A percentile compares a stretch with the other conserved stretches of the same genome.
phyloP scores from a whole-genome alignment of 108 stramenopile genomes.

The Chaetoceros muelleri region DNA sequence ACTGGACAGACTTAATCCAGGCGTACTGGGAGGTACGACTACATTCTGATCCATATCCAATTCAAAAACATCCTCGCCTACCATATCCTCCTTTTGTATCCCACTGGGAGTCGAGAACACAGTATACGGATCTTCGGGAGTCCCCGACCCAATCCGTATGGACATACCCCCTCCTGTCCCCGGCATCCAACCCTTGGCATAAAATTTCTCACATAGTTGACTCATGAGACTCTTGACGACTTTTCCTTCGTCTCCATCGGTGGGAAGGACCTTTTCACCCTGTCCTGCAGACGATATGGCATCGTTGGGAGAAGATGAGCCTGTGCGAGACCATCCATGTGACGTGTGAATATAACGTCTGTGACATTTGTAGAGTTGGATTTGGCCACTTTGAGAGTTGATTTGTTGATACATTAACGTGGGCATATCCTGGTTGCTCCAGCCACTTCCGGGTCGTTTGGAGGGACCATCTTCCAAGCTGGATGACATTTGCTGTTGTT shows the following conservation, averaged over 20 bases:
- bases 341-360: conserved; percentile 70
- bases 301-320: conserved; percentile 26
- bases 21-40: conserved; percentile 49
- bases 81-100: conserved; percentile 94
- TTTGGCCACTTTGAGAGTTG: conserved; percentile 53
- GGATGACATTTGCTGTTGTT: too few species aligned
- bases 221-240: conserved; percentile 54
- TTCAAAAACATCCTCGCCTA: conserved; percentile 89
- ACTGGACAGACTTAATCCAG: conserved; percentile 64
- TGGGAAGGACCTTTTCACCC: conserved; percentile 15
- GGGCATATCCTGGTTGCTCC: conserved; percentile 62
- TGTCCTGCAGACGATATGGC: conserved; percentile 17
- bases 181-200: conserved; percentile 83
- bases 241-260: conserved; percentile 28
- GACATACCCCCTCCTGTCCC: conserved; percentile 89
- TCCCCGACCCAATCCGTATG: conserved; percentile 72
- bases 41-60: conserved; percentile 49
- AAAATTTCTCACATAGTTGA: conserved; percentile 82
- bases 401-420: conserved; percentile 35
- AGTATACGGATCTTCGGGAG: conserved; percentile 48
- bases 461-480: too few species aligned
- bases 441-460: conserved; percentile 46
- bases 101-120: conserved; percentile 93
- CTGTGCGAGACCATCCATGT: conserved; percentile 63
- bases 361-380: conserved; percentile 45